These are phyloP conservation scores for Yarrowia sp. DNA, from an alignment of 805 yeast species.

Conservation along the genomic window DNA sequence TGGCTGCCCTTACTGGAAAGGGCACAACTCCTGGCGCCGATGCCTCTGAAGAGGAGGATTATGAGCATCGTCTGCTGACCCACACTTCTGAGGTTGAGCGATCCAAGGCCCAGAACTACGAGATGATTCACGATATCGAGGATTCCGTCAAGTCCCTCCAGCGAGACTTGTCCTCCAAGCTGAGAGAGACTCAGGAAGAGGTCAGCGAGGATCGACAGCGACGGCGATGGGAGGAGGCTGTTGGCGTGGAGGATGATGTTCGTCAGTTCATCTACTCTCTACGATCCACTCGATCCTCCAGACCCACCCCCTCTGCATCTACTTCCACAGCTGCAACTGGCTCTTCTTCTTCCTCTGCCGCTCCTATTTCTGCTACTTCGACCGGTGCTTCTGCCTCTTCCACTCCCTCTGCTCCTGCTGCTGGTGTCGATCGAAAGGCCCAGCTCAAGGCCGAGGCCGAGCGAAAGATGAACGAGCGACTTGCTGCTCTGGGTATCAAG, in stretches of 20 bases:
- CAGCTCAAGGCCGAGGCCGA: slow-evolving; percentile 81
- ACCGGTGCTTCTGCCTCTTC: slow-evolving; percentile 24
- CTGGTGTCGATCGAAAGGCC: slow-evolving; percentile 77
- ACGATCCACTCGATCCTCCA: slow-evolving; percentile 39
- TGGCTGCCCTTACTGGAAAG: slow-evolving; percentile 93
- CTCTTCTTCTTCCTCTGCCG: neutral
- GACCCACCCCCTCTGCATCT: slow-evolving; percentile 38
- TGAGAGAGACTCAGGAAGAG: slow-evolving; percentile 52
- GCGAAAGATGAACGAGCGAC: slow-evolving; percentile 81
- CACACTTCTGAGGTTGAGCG: slow-evolving; percentile 60
- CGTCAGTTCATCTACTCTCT: slow-evolving; percentile 66
- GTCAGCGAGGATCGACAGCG: slow-evolving; percentile 56
- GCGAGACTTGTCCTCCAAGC: slow-evolving; percentile 55
- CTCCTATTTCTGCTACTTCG: slow-evolving; percentile 32
- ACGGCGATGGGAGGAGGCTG: slow-evolving; percentile 81
- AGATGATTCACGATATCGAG: slow-evolving; percentile 73
- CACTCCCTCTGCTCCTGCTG: slow-evolving; percentile 16
- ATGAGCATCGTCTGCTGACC: slow-evolving; percentile 54
- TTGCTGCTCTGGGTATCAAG: slow-evolving; percentile 79
- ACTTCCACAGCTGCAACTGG: neutral
- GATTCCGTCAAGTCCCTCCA: slow-evolving; percentile 70
- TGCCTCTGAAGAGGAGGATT: slow-evolving; percentile 57
- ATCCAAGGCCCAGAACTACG: slow-evolving; percentile 63
- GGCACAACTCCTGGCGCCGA: slow-evolving; percentile 55
- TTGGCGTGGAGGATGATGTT: slow-evolving; percentile 76